Evolutionary conservation across 805 yeast genomes (phyloP), one percentile per base, ranked within the genome.

Genomic region (Teunomyces panamensis): DNA sequence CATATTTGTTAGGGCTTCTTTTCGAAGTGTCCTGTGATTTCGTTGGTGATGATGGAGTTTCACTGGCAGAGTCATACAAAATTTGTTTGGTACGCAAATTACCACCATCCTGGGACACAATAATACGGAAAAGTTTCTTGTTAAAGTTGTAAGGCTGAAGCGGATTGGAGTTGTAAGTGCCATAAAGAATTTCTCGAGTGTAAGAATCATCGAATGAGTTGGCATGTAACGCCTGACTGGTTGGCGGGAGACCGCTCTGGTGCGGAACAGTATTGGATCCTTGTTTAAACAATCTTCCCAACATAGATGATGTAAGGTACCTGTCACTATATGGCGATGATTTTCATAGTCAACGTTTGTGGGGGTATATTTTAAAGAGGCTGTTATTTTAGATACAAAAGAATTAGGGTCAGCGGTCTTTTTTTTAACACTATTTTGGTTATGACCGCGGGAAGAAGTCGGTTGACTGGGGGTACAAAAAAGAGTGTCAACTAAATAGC

Each of bases 21-120:
- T 33, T 35, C 8, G 32, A 26, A 16, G 43, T 42, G 27, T 36
- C 26, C 26, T 11, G 47, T 14, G 43, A n/a, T 13, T 30, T 37
- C 27, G 13, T n/a, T 9, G 29, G 10, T 7, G 28, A 14, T 7
- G 14, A 14, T 29, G 36, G 44, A 16, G 35, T 28, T 5, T 73
- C 74, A 11, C 51, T 52, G 16, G 62, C 61, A 6, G 80, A 68
- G 59, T 79, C 84, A 54, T 62, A 77, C n/a, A 79, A 60, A 2
- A 73, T 70, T 52, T 75, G 80, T 50, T 78, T 79, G 1, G 71
- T 57, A 13, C 81, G 57, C 9, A 79, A 49, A 45, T 57, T 67
- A 2, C 77, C 75, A 2, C 81, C 82, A 54, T 79, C 84, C 56
- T 79, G 83, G 6, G 78, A 63, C 29, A 79, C 64, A 3, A 79